Conservation (phyloP, 805 yeast species). For the Sungouiella blattae region DNA sequence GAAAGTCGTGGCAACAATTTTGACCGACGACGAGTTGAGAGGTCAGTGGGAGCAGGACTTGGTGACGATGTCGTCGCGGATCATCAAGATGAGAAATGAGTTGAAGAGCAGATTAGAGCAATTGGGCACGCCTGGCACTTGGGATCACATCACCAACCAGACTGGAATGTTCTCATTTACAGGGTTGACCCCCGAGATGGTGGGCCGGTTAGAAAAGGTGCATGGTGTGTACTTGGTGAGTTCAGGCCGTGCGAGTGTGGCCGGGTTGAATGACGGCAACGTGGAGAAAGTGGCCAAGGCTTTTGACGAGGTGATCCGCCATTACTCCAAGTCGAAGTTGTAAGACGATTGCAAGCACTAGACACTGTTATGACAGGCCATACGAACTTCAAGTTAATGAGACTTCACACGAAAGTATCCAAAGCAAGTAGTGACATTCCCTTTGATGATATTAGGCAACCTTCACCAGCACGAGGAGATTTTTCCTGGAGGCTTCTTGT, state of each 20-base stretch:
- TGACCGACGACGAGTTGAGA: conserved; percentile 63
- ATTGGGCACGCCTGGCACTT: conserved; percentile 77
- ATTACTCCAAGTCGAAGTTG: conserved; percentile 15
- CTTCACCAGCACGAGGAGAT: too few relatives aligned
- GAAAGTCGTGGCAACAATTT: conserved; percentile 74
- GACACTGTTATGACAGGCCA: not conserved
- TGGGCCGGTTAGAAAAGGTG: conserved; percentile 64
- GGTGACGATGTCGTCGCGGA: conserved; percentile 82
- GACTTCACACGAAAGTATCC: too few relatives aligned
- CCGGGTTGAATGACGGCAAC: conserved; percentile 82
- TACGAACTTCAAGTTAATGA: too few relatives aligned
- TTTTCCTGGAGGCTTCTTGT: too few relatives aligned
- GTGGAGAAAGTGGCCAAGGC: conserved; percentile 76
- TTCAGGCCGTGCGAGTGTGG: conserved; percentile 89
- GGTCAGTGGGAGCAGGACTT: conserved; percentile 83
- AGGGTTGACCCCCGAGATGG: conserved; percentile 77
- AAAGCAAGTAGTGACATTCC: too few relatives aligned
- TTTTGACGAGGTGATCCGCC: conserved; percentile 70
- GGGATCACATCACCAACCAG: conserved; percentile 89
- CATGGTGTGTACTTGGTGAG: conserved; percentile 80
- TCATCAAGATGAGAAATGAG: conserved; percentile 69
- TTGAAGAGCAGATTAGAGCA: conserved; percentile 57
- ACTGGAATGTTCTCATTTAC: conserved; percentile 97
- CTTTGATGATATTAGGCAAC: too few relatives aligned
- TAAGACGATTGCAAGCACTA: conserved; percentile 2